A percentile compares a stretch with the other conserved stretches of the same genome.
Conservation (phyloP, 1,284 basidiomycete genomes). For the Cystobasidiaceae sp. region DNA sequence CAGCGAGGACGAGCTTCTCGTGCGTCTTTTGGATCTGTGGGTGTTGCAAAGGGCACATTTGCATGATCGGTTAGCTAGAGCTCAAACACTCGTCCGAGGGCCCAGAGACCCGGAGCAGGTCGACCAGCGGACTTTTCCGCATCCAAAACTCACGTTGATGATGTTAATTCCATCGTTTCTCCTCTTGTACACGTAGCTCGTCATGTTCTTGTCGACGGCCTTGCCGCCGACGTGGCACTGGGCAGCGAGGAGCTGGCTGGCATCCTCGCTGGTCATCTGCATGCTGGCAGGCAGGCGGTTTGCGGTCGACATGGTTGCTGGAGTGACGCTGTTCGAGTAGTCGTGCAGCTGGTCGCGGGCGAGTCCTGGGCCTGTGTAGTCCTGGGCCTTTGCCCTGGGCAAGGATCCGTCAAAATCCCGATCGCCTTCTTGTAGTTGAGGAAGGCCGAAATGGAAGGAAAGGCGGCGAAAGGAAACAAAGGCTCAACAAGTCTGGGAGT, state of each 20-base stretch:
- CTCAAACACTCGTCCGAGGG: too few species aligned
- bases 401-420: too few species aligned
- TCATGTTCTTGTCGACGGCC: conserved; percentile 56
- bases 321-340: background rate
- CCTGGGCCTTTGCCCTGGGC: too few species aligned
- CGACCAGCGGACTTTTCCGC: too few species aligned
- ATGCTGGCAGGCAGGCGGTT: conserved; percentile 88
- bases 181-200: conserved; percentile 95
- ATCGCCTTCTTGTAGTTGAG: too few species aligned
- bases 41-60: conserved; percentile 57
- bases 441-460: too few species aligned
- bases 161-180: conserved; percentile 70
- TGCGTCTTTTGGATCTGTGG: conserved; percentile 99
- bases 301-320: conserved; percentile 21
- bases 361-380: too few species aligned
- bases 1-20: conserved; percentile 96
- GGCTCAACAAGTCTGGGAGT: too few species aligned
- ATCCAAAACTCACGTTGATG: background rate
- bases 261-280: conserved; percentile 93
- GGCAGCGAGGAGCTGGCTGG: conserved; percentile 87
- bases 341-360: too few species aligned
- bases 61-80: background rate
- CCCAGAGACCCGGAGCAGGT: too few species aligned
- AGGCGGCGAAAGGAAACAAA: too few species aligned
- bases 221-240: conserved; percentile 63